These are phyloP conservation scores for Amesomyces nigricolor DNA, from an alignment of 2,329 filamentous ascomycete genomes.

Conservation along the genomic window DNA sequence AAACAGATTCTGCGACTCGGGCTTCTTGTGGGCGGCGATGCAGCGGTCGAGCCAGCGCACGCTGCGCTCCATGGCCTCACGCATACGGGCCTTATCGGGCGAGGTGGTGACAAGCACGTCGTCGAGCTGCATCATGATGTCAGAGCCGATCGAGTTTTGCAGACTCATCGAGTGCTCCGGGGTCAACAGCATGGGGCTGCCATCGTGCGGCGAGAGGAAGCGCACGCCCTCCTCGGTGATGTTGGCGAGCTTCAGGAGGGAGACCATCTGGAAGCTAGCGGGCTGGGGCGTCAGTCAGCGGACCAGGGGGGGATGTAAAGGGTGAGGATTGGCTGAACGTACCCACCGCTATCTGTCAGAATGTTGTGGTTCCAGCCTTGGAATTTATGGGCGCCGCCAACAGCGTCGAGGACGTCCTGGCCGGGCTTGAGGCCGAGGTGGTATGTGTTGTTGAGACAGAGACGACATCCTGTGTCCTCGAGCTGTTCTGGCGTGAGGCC, in stretches of 20 bases:
- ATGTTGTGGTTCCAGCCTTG: constrained; percentile 96
- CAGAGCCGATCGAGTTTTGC: constrained; percentile 94
- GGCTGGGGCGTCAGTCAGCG: constrained; percentile 9
- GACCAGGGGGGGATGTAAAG: background rate
- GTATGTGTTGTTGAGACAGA: constrained; percentile 98
- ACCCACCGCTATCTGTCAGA: constrained; percentile 74
- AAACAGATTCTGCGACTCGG: constrained; percentile 83
- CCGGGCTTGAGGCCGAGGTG: constrained; percentile 93
- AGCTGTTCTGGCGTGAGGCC: constrained; percentile 89
- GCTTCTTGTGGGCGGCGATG: constrained; percentile 80
- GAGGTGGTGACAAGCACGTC: constrained; percentile 96
- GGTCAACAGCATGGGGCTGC: constrained; percentile 90
- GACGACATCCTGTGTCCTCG: constrained; percentile 77
- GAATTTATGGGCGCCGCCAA: constrained; percentile 89
- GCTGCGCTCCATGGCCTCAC: constrained; percentile 90
- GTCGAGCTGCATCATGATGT: constrained; percentile 99
- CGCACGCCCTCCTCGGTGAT: constrained; percentile 94
- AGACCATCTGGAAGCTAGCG: constrained; percentile 95
- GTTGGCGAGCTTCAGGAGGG: constrained; percentile 82
- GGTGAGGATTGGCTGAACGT: constrained; percentile 33
- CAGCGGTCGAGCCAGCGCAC: constrained; percentile 95
- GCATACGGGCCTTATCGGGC: constrained; percentile 79
- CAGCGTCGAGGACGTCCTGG: constrained; percentile 75
- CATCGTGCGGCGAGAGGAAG: constrained; percentile 95
- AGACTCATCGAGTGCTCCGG: constrained; percentile 94